Evolutionary conservation across 148 eudicot species (phyloP).

Genomic region (Silene conica): DNA sequence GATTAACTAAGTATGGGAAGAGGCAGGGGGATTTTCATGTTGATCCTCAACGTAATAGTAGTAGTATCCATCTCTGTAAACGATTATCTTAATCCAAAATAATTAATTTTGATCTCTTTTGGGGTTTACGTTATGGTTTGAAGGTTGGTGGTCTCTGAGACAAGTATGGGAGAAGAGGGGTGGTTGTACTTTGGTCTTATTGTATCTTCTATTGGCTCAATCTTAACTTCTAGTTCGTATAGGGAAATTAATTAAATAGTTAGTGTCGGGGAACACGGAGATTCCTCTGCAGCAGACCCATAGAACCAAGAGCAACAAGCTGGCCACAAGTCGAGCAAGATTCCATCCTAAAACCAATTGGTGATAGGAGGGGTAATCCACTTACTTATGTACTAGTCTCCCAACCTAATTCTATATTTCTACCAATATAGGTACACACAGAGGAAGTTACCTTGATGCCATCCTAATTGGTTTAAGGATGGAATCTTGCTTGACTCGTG

Average conservation of each 20-base stretch:
- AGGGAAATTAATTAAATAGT: background rate
- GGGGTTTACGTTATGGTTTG: background rate
- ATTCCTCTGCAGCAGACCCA: background rate
- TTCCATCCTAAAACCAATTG: background rate
- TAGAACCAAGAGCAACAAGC: no score
- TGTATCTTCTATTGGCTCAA: background rate
- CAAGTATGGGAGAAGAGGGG: background rate
- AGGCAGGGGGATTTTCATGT: no score
- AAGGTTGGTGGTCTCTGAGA: background rate
- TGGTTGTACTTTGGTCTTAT: background rate
- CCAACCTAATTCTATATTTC: background rate
- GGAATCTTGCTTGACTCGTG: background rate
- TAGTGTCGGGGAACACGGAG: background rate
- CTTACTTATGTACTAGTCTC: no score
- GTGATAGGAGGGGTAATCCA: no score
- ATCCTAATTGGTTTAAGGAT: background rate
- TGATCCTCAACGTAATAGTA: no score
- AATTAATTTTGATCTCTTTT: background rate
- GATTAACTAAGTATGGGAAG: no score
- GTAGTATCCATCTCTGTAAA: slow-evolving; percentile 5
- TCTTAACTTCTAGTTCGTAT: background rate
- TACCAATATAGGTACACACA: no score
- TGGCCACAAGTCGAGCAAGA: background rate
- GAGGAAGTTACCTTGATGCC: background rate
- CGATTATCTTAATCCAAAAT: background rate